phyloP scores from a whole-genome alignment of 2,329 filamentous ascomycete species.

The Botrytis hyacinthi region DNA sequence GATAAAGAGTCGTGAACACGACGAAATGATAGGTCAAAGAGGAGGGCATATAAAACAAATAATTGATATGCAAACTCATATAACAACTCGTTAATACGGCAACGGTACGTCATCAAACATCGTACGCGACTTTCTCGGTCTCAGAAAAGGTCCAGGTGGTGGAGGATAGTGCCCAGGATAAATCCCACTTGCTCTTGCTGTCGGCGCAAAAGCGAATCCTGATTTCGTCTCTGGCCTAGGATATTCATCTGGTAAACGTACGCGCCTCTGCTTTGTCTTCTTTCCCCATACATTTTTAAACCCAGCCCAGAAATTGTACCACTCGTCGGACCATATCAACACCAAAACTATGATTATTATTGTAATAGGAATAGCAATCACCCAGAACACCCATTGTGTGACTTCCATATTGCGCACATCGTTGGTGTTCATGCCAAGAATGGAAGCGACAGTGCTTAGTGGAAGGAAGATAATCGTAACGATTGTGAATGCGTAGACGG shows the following conservation, averaged over 20 bases:
- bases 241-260: background rate
- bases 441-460: constrained; percentile 35
- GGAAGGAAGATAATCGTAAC: constrained; percentile 41
- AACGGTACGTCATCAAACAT: background rate
- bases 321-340: constrained; percentile 30
- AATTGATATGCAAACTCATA: too few species aligned
- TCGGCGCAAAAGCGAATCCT: background rate
- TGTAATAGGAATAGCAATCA: constrained; percentile 36
- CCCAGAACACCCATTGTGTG: constrained; percentile 39
- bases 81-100: background rate
- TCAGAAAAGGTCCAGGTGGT: background rate
- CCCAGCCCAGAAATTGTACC: constrained; percentile 1
- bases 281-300: background rate
- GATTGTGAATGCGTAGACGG: constrained; percentile 38
- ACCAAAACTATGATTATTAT: constrained; percentile 31
- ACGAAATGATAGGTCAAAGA: background rate
- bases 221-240: background rate
- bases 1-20: background rate
- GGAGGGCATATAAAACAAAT: background rate
- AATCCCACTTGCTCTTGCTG: background rate
- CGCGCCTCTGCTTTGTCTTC: background rate
- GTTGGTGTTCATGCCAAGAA: constrained; percentile 40
- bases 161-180: background rate
- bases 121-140: background rate
- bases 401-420: constrained; percentile 37